Evolutionary conservation across 371 early-diverging fungal species (phyloP).

Genomic region (Neoconidiobolus thromboides): DNA sequence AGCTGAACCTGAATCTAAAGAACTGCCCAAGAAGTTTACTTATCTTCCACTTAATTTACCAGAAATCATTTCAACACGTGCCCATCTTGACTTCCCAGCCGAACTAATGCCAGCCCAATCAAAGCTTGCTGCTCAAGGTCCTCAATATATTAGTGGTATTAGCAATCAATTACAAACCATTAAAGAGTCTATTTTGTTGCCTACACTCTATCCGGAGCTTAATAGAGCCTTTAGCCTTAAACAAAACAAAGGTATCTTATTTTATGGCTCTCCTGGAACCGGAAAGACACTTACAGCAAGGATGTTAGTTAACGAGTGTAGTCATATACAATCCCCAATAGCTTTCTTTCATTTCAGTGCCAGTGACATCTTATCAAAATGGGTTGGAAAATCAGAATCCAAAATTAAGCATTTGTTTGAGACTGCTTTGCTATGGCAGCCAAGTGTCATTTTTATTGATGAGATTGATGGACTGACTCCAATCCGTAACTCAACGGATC

Average conservation of each 20-base stretch:
- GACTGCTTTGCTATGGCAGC: slow-evolving; percentile 32
- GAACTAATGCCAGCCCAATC: too few relatives aligned
- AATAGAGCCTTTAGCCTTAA: too few relatives aligned
- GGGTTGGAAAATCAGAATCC: slow-evolving; percentile 67
- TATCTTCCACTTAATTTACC: too few relatives aligned
- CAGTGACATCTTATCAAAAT: slow-evolving; percentile 58
- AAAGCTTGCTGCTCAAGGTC: too few relatives aligned
- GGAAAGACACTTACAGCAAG: slow-evolving; percentile 98
- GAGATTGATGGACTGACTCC: slow-evolving; percentile 34
- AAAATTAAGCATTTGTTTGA: slow-evolving; percentile 43
- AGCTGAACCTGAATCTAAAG: too few relatives aligned
- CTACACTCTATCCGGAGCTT: too few relatives aligned
- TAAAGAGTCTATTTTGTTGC: too few relatives aligned
- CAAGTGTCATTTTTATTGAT: slow-evolving; percentile 38
- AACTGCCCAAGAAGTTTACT: too few relatives aligned
- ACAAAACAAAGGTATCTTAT: slow-evolving; percentile 53
- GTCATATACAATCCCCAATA: slow-evolving; percentile 17
- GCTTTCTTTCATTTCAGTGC: slow-evolving; percentile 62
- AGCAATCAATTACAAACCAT: too few relatives aligned
- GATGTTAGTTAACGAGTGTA: slow-evolving; percentile 58
- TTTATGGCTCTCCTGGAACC: slow-evolving; percentile 92
- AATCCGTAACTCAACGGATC: slow-evolving; percentile 28
- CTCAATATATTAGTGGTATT: too few relatives aligned
- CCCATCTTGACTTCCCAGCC: too few relatives aligned
- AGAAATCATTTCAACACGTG: too few relatives aligned